Evolutionary conservation across 306 rosid genomes (phyloP), one percentile per base, ranked within the genome.

Genomic region (Pyrus pyrifolia): DNA sequence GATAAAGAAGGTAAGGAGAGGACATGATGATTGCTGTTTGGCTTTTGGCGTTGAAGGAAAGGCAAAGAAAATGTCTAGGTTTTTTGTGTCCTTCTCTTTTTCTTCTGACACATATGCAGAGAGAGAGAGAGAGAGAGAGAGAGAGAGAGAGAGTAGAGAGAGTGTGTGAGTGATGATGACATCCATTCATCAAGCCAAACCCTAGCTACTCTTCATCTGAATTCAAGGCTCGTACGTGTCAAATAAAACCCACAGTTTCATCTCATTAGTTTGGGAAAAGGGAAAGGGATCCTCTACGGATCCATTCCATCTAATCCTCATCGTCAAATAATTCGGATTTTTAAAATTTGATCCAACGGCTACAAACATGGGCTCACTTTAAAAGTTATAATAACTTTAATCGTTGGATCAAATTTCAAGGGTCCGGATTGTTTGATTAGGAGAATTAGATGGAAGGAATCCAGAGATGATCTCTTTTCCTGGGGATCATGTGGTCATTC

Each of bases 11-110:
- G 79, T 31, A 55, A 77, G 52, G 75, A 69, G 79, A 86, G 33
- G 87, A 86, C 97, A 93, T 85, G 74, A 85, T 87, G 84, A 85
- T 85, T 85, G 75, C 83, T 52, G 59, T 49, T 79, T 83, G 75
- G 71, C 40, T 60, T 83, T 67, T 62, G 78, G 85, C 83, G 78
- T 80, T 87, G 87, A 85, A 87, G 71, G 63, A 71, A 80, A 82
- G 82, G 80, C 76, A 58, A 53, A 30, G 33, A 40, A 60, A 45
- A 46, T 31, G 73, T 81, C 79, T 79, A 85, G 85, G 84, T 78
- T 30, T 63, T 57, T 63, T 82, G 25, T 70, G 78, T 51, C 72
- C 38, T 11, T 11, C 25, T 69, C 42, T 65, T 21, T 73, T 79
- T 71, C 69, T 45, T 77, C 68, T 80, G 77, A 72, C 77, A 76